Evolutionary conservation across 345 rosid genomes (phyloP), one percentile per base, ranked within the genome.

Genomic region (Luvunga scandens): DNA sequence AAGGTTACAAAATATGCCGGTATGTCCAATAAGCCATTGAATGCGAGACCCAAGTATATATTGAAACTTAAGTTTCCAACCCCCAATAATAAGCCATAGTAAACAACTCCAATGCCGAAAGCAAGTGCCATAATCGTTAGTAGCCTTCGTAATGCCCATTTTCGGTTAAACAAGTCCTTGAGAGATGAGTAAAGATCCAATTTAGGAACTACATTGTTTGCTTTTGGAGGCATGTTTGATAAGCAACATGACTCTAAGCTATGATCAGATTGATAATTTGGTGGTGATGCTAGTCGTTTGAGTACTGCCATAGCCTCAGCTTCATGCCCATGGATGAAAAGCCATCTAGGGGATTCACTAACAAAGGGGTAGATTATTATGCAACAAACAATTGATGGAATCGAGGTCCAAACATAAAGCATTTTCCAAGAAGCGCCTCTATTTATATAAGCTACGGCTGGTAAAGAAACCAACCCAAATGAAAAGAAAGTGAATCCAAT

Each of bases 311-410:
- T 36, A 30, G 89, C 90, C 69, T 88, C 89, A 31, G 39, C 62
- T 16, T 81, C 69, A 6, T 80, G 79, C 4, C 88, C 90, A 31
- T 71, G 84, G 80, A 87, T 55, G 68, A 84, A 73, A 60, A 90
- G 90, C 93, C 90, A 91, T 28, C 90, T 75, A 0, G 91, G 92
- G 0, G 93, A 91, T 66, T 90, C 92, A 2, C 77, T 73, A 7
- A 85, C 83, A 2, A 84, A 82, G 59, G 85, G 39, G 42, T 72
- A 73, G 24, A 82, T 81, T 63, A 87, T 7, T 2, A 79, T 2
- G 71, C 76, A 79, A n/a, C 85, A 88, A 7, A 79, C 2, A 12
- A 82, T 61, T 12, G 83, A 76, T 0, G 87, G 89, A 7, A 74
- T 18, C 7, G 93, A 86, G 27, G 79, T 86, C 73, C 82, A 81